Evolutionary conservation across 768 basidiomycete species (phyloP).

Genomic region (Boletus rex-veris): DNA sequence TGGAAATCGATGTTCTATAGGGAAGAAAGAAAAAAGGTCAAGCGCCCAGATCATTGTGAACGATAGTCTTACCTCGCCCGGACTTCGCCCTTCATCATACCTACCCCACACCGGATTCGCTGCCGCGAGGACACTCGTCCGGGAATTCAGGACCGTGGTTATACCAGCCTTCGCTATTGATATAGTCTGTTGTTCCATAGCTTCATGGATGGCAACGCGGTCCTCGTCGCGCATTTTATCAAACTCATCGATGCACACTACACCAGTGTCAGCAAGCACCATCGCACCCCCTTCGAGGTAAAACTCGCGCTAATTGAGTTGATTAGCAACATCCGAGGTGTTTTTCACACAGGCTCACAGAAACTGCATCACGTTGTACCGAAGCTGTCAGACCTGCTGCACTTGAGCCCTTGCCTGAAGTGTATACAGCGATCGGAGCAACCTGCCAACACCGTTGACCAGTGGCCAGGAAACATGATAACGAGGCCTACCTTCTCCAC

Average conservation of each 20-base stretch:
- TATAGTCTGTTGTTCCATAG: constrained; percentile 99
- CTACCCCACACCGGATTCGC: constrained; percentile 98
- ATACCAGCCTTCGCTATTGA: constrained; percentile 99
- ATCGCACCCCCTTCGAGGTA: constrained; percentile 99
- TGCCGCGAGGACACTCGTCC: constrained; percentile 94
- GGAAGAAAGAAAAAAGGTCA: background rate
- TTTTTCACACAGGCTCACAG: constrained; percentile 49
- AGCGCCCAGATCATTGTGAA: background rate
- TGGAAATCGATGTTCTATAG: constrained; percentile 90
- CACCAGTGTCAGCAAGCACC: constrained; percentile 97
- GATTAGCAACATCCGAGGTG: background rate
- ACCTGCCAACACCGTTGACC: constrained; percentile 48
- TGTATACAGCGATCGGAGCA: constrained; percentile 97
- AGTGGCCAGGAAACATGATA: background rate
- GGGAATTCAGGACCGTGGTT: constrained; percentile 93
- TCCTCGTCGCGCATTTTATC: constrained; percentile 99
- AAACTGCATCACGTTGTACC: constrained; percentile 89
- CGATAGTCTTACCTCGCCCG: constrained; percentile 67
- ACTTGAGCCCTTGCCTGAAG: constrained; percentile 96
- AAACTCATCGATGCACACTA: constrained; percentile 99
- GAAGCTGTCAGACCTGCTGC: constrained; percentile 98
- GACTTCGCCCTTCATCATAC: constrained; percentile 95
- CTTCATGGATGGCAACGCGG: constrained; percentile 97
- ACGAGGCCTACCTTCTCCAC: constrained; percentile 75
- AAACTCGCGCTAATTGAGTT: constrained; percentile 76